Evolutionary conservation across 179 eudicot genomes (phyloP).

Genomic region (Silene vulgaris): DNA sequence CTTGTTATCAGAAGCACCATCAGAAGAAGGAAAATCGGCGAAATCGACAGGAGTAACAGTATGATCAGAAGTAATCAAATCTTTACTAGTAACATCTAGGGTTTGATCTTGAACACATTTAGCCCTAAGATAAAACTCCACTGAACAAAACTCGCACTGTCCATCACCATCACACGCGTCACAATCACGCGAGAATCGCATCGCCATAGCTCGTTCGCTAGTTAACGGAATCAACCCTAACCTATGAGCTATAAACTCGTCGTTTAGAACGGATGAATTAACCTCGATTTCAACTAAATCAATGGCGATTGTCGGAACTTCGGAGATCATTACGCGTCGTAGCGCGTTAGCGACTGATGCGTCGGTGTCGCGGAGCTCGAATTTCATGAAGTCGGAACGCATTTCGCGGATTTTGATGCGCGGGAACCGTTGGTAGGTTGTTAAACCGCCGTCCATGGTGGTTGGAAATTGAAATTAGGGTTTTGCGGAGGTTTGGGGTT

Average conservation of each 20-base stretch:
- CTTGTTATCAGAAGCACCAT: slow-evolving; percentile 44
- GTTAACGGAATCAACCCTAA: slow-evolving; percentile 82
- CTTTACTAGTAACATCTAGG: slow-evolving; percentile 84
- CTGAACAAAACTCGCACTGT: slow-evolving; percentile 94
- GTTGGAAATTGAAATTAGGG: neutral
- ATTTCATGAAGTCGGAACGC: slow-evolving; percentile 63
- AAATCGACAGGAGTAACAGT: slow-evolving; percentile 73
- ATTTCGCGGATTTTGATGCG: slow-evolving; percentile 67
- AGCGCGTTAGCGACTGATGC: slow-evolving; percentile 85
- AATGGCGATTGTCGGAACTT: slow-evolving; percentile 86
- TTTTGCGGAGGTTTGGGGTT: neutral
- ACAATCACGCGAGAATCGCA: slow-evolving; percentile 94
- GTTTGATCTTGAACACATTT: slow-evolving; percentile 69
- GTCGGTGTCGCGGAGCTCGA: slow-evolving; percentile 81
- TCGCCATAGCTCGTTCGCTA: slow-evolving; percentile 79
- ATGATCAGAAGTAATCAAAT: slow-evolving; percentile 68
- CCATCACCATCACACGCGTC: slow-evolving; percentile 98
- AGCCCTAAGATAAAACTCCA: slow-evolving; percentile 79
- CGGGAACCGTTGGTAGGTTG: slow-evolving; percentile 73
- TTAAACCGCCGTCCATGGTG: slow-evolving; percentile 58
- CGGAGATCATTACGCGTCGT: slow-evolving; percentile 90
- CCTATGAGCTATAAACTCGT: slow-evolving; percentile 91
- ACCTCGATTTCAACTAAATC: slow-evolving; percentile 94
- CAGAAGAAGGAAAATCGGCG: slow-evolving; percentile 39
- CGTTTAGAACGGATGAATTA: slow-evolving; percentile 84